phyloP scores from a whole-genome alignment of 202 grass and related monocot genomes.

The Saccharum hybrid region DNA sequence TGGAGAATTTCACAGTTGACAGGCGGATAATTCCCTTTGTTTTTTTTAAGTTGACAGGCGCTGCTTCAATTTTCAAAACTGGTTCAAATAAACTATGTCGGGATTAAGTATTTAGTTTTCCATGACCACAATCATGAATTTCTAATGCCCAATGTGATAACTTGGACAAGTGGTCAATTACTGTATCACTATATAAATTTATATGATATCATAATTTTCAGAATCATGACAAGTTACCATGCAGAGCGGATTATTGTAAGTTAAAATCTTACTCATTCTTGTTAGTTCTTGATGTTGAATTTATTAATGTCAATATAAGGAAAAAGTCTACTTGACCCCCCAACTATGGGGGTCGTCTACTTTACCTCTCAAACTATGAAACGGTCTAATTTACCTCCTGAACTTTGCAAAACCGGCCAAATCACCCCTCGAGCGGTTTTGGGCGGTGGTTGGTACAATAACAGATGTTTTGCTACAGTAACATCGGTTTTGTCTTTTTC shows the following conservation, averaged over 20 bases:
- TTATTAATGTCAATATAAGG: no score
- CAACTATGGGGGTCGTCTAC: no score
- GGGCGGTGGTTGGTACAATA: no score
- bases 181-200: slow-evolving; percentile 30
- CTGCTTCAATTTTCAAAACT: slow-evolving; percentile 10
- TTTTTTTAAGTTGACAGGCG: not conserved
- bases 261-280: slow-evolving; percentile 23
- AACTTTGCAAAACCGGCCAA: no score
- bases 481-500: no score
- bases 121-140: slow-evolving; percentile 14
- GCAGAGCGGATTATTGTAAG: slow-evolving; percentile 8
- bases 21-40: not conserved
- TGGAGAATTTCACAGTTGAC: slow-evolving; percentile 13
- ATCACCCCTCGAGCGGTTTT: no score
- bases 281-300: not conserved
- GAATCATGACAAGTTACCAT: slow-evolving; percentile 17
- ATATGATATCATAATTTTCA: not conserved
- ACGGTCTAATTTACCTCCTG: no score
- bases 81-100: not conserved
- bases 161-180: slow-evolving; percentile 26
- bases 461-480: no score
- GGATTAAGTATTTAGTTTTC: slow-evolving; percentile 12
- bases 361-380: no score
- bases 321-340: no score
- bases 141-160: slow-evolving; percentile 19